Percentiles rank a stretch among this genome's conserved stretches.
phyloP scores from a whole-genome alignment of 192 early-diverging fungal species.

The Linderina pennispora region DNA sequence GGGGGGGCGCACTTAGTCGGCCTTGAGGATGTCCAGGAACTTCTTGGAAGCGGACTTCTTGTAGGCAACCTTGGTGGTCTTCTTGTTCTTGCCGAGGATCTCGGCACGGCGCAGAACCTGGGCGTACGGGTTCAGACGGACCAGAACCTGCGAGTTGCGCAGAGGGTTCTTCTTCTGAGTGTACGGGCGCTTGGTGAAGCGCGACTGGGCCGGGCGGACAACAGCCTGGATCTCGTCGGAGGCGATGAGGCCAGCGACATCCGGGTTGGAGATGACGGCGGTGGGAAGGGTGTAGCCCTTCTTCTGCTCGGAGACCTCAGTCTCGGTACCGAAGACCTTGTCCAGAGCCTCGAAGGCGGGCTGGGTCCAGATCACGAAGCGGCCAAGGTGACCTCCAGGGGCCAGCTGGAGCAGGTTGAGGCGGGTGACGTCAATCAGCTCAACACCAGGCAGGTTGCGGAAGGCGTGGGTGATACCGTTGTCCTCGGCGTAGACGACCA shows the following conservation, averaged over 20 bases:
- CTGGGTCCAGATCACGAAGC: slow-evolving; percentile 99
- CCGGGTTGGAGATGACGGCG: slow-evolving; percentile 87
- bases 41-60: slow-evolving; percentile 45
- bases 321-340: slow-evolving; percentile 85
- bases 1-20: slow-evolving; percentile 26
- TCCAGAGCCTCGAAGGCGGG: slow-evolving; percentile 88
- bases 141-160: slow-evolving; percentile 82
- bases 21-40: slow-evolving; percentile 49
- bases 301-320: slow-evolving; percentile 75
- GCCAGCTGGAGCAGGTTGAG: slow-evolving; percentile 98
- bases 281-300: slow-evolving; percentile 86
- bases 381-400: slow-evolving; percentile 97
- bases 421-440: slow-evolving; percentile 81
- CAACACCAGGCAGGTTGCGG: slow-evolving; percentile 98
- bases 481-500: slow-evolving; percentile 93
- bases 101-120: slow-evolving; percentile 78
- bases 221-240: slow-evolving; percentile 96
- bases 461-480: slow-evolving; percentile 91
- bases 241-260: slow-evolving; percentile 93
- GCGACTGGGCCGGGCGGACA: slow-evolving; percentile 74
- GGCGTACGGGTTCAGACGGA: slow-evolving; percentile 96
- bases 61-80: slow-evolving; percentile 54
- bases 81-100: slow-evolving; percentile 53
- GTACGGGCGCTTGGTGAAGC: slow-evolving; percentile 84
- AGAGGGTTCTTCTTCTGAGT: slow-evolving; percentile 99